These are phyloP conservation scores for Primulina tabacum DNA, from an alignment of 257 asterid genomes.

Conservation along the genomic window DNA sequence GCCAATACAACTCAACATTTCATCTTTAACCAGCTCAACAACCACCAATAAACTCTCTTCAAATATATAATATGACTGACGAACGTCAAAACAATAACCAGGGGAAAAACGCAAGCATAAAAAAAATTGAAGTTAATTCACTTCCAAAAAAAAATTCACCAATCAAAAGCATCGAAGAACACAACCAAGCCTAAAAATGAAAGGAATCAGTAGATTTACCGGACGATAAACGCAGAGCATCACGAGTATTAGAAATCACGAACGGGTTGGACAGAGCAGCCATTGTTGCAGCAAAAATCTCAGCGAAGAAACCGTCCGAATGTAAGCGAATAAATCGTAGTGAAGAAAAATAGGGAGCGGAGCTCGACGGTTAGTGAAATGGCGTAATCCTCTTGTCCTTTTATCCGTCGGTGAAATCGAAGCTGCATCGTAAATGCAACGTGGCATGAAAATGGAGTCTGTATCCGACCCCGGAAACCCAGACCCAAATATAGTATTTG, in stretches of 20 bases:
- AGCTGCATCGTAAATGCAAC: constrained; percentile 21
- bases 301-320: constrained; percentile 14
- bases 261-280: constrained; percentile 37
- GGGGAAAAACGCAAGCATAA: too few species aligned
- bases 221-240: constrained; percentile 31
- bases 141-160: constrained; percentile 7
- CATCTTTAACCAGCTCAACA: not conserved
- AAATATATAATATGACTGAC: too few species aligned
- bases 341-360: not conserved
- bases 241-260: constrained; percentile 28
- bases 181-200: constrained; percentile 2
- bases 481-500: not conserved
- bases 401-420: constrained; percentile 33
- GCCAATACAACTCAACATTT: not conserved
- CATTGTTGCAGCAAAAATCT: constrained; percentile 25
- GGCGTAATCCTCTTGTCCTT: not conserved
- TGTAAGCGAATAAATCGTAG: constrained; percentile 30
- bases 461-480: not conserved
- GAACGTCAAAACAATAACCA: not conserved
- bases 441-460: not conserved
- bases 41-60: not conserved
- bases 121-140: constrained; percentile 1
- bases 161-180: not conserved
- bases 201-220: constrained; percentile 30
- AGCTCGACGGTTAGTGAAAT: not conserved